These are phyloP conservation scores for Camelina hispida DNA, from an alignment of 345 rosid species.

Conservation along the genomic window DNA sequence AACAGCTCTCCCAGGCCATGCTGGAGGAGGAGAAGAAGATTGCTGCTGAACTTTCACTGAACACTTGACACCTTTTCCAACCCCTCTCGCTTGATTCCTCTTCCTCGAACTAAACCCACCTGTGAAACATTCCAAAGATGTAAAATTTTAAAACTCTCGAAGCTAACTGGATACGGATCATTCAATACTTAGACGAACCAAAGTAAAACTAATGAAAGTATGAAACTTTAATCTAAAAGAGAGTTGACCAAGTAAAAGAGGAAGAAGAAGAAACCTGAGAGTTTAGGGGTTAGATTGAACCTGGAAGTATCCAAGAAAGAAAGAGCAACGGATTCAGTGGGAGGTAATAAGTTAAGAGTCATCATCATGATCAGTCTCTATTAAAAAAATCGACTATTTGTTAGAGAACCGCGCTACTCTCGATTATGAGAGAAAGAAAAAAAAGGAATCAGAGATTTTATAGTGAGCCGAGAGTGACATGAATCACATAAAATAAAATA, in stretches of 20 bases:
- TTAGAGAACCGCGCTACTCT: conserved; percentile 21
- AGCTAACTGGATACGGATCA: neutral
- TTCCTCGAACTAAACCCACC: conserved; percentile 66
- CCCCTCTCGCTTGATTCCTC: conserved; percentile 49
- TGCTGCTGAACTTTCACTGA: conserved; percentile 55
- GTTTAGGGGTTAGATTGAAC: conserved; percentile 54
- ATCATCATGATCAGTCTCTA: conserved; percentile 51
- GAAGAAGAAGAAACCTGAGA: conserved; percentile 54
- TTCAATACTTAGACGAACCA: conserved; percentile 7
- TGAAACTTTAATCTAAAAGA: conserved; percentile 15
- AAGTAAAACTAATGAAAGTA: conserved; percentile 19
- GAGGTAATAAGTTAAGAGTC: conserved; percentile 73
- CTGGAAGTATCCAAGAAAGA: conserved; percentile 71
- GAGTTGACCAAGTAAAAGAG: conserved; percentile 5
- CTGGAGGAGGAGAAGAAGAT: conserved; percentile 75
- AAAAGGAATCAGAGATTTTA: conserved; percentile 3
- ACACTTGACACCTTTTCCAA: conserved; percentile 66
- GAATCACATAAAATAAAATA: neutral
- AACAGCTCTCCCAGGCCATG: conserved; percentile 95
- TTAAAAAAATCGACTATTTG: conserved; percentile 27
- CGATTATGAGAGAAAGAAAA: conserved; percentile 21
- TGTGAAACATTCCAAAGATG: conserved; percentile 30
- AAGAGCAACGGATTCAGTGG: conserved; percentile 61
- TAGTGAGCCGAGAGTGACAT: conserved; percentile 14
- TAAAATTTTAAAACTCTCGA: neutral